A percentile compares a stretch with the other conserved stretches of the same genome.
Conservation (phyloP, 768 basidiomycete species). For the Trametes meyenii region DNA sequence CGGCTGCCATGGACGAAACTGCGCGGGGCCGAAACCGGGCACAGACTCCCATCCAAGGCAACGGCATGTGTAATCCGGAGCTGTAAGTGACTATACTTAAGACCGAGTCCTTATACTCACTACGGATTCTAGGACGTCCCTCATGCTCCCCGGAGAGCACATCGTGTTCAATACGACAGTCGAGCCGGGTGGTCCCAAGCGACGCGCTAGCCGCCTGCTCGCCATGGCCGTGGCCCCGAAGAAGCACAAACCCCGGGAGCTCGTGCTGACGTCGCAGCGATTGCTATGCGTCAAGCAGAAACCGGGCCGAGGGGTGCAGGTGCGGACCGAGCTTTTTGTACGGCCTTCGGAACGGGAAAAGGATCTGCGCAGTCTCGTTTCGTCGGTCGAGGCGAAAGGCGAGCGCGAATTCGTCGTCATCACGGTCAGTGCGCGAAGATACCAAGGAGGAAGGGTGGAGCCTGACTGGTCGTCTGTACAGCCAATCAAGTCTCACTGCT, state of each 20-base stretch:
- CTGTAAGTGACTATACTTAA: constrained; percentile 42
- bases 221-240: constrained; percentile 52
- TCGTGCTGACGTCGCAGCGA: constrained; percentile 59
- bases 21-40: constrained; percentile 56
- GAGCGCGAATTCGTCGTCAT: constrained; percentile 63
- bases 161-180: constrained; percentile 56
- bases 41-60: constrained; percentile 57
- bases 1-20: constrained; percentile 38
- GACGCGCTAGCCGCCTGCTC: constrained; percentile 60
- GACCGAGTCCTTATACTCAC: not conserved
- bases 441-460: not conserved
- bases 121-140: constrained; percentile 32
- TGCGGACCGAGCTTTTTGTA: constrained; percentile 58
- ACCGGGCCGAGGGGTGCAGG: constrained; percentile 40
- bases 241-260: constrained; percentile 52
- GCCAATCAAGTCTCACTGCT: constrained; percentile 47
- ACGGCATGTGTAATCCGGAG: constrained; percentile 43
- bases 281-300: constrained; percentile 59
- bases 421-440: constrained; percentile 49
- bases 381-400: constrained; percentile 53
- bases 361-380: constrained; percentile 48
- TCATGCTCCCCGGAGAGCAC: constrained; percentile 48
- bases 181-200: constrained; percentile 54
- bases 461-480: constrained; percentile 29
- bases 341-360: constrained; percentile 42